These are phyloP conservation scores for Taxillus chinensis DNA, from an alignment of 164 flowering plant genomes.

Conservation along the genomic window DNA sequence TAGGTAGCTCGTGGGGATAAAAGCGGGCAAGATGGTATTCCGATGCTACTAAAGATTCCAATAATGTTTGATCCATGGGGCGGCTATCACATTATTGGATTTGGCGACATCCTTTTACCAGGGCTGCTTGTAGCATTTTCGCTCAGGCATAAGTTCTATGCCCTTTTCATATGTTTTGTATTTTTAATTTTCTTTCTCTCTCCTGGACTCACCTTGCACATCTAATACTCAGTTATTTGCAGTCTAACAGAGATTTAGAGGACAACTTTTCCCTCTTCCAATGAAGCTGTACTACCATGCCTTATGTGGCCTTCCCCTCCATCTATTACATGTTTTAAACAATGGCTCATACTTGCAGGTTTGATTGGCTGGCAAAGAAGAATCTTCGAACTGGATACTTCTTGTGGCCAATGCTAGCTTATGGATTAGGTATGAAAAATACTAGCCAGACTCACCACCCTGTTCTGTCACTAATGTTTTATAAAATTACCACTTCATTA, in stretches of 20 bases:
- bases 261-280: too few relatives aligned
- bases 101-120: constrained; percentile 74
- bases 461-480: too few relatives aligned
- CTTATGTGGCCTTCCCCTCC: too few relatives aligned
- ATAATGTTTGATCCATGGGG: constrained; percentile 77
- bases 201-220: too few relatives aligned
- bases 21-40: constrained; percentile 61
- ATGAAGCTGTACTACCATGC: too few relatives aligned
- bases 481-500: too few relatives aligned
- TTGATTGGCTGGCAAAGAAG: constrained; percentile 40
- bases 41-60: constrained; percentile 69
- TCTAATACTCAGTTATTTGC: too few relatives aligned
- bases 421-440: constrained; percentile 30
- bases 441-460: too few relatives aligned
- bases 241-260: too few relatives aligned
- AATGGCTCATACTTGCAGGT: constrained; percentile 16
- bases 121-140: constrained; percentile 60
- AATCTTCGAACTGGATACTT: constrained; percentile 38
- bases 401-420: constrained; percentile 39
- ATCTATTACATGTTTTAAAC: too few relatives aligned
- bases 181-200: too few relatives aligned
- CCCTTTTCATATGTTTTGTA: not conserved
- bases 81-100: constrained; percentile 65
- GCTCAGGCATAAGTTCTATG: constrained; percentile 27
- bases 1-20: constrained; percentile 65